Percentiles rank a stretch among this genome's conserved stretches.
These are phyloP conservation scores for Diplodia corticola DNA, from an alignment of 2,329 filamentous ascomycete species.

Conservation along the genomic window DNA sequence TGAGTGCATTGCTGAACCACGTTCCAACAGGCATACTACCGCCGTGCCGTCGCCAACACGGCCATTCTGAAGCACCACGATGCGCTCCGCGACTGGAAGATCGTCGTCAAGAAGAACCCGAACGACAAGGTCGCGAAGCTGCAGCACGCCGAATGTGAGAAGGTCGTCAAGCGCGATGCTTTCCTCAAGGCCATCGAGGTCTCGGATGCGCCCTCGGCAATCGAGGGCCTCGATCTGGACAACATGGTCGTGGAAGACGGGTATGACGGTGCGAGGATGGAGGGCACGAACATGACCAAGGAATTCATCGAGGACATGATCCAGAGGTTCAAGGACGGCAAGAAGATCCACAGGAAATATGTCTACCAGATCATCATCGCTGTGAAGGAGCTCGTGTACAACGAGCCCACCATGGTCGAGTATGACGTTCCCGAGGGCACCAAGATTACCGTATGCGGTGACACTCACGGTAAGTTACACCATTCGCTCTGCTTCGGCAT, in stretches of 20 bases:
- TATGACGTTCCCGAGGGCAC: slow-evolving; percentile 75
- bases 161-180: slow-evolving; percentile 85
- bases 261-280: slow-evolving; percentile 82
- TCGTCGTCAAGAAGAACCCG: slow-evolving; percentile 84
- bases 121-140: slow-evolving; percentile 86
- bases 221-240: slow-evolving; percentile 85
- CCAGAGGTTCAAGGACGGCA: slow-evolving; percentile 90
- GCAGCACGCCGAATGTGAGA: slow-evolving; percentile 90
- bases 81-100: slow-evolving; percentile 87
- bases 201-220: slow-evolving; percentile 85
- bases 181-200: slow-evolving; percentile 96
- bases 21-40: slow-evolving; percentile 76
- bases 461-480: slow-evolving; percentile 76
- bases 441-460: slow-evolving; percentile 89
- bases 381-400: slow-evolving; percentile 84
- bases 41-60: slow-evolving; percentile 85
- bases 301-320: slow-evolving; percentile 99
- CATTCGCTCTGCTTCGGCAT: not conserved
- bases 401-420: slow-evolving; percentile 97
- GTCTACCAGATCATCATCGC: slow-evolving; percentile 94
- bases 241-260: slow-evolving; percentile 76
- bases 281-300: slow-evolving; percentile 77
- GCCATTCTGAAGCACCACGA: slow-evolving; percentile 88
- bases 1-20: not conserved
- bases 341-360: slow-evolving; percentile 94